Conservation (phyloP, 192 early-diverging fungal genomes). For the Gamsiella multidivaricata region DNA sequence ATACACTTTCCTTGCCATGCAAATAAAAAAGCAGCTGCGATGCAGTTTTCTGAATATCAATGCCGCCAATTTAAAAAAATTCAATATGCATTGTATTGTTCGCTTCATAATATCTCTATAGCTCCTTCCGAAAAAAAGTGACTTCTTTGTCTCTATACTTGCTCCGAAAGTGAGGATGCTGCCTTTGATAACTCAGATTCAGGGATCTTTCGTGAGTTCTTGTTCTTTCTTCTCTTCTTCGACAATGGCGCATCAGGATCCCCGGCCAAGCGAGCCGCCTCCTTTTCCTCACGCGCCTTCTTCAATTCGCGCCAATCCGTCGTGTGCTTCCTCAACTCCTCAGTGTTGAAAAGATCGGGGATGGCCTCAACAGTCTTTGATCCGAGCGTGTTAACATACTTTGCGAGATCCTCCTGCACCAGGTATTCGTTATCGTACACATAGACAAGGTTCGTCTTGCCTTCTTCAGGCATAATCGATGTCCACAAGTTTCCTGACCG, state of each 20-base stretch:
- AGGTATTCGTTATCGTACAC: slow-evolving; percentile 32
- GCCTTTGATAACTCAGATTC: too few species aligned
- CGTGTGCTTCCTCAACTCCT: slow-evolving; percentile 61
- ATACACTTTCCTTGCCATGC: background rate
- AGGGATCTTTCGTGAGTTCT: slow-evolving; percentile 54
- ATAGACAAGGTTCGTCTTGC: slow-evolving; percentile 16
- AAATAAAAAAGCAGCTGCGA: too few species aligned
- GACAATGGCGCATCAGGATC: slow-evolving; percentile 35
- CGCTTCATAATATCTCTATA: too few species aligned
- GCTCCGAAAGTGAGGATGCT: too few species aligned
- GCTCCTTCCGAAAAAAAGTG: too few species aligned
- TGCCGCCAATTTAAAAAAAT: too few species aligned
- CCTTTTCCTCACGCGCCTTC: slow-evolving; percentile 54
- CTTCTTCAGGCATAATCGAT: slow-evolving; percentile 33
- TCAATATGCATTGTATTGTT: too few species aligned
- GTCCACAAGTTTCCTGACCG: slow-evolving; percentile 62
- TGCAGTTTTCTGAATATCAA: too few species aligned
- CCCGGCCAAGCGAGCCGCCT: slow-evolving; percentile 35
- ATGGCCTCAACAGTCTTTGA: slow-evolving; percentile 54
- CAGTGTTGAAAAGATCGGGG: slow-evolving; percentile 58
- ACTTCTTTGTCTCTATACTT: too few species aligned
- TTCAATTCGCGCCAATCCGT: slow-evolving; percentile 54
- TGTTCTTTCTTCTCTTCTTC: slow-evolving; percentile 54
- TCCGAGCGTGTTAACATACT: slow-evolving; percentile 48
- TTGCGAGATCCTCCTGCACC: slow-evolving; percentile 36